Percentiles rank a stretch among this genome's conserved stretches.
Conservation (phyloP, 73 alveolate species). For the Breviolum minutum region DNA sequence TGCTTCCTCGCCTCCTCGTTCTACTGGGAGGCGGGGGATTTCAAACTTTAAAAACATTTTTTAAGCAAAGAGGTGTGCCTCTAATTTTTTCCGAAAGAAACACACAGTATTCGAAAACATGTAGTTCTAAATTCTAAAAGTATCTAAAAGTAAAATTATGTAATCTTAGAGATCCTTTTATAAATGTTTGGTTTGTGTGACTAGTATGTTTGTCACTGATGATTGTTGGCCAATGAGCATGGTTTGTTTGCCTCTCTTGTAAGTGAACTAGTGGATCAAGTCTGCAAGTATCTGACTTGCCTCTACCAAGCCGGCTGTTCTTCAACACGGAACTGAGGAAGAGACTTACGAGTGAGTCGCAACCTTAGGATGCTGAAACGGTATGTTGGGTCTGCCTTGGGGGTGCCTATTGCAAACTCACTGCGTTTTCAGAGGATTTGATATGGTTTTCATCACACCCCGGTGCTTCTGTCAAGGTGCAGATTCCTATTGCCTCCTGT, state of each 20-base stretch:
- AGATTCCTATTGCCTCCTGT: conserved; percentile 44
- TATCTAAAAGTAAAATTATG: too few species aligned
- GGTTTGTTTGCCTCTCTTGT: too few species aligned
- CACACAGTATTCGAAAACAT: too few species aligned
- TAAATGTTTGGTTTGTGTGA: too few species aligned
- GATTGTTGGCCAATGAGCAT: too few species aligned
- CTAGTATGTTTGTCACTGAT: too few species aligned
- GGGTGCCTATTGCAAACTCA: neutral
- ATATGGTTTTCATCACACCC: neutral
- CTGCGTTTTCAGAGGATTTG: neutral
- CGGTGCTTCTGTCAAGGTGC: conserved; percentile 9
- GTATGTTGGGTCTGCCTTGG: neutral
- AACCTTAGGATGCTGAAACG: neutral
- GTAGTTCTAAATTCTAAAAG: too few species aligned
- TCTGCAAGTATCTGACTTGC: too few species aligned
- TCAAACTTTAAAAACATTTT: neutral
- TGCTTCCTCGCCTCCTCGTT: conserved; percentile 29
- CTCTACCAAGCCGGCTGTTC: too few species aligned
- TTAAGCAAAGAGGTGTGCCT: neutral
- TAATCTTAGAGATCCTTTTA: too few species aligned
- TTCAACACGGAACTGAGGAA: neutral
- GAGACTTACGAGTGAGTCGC: conserved; percentile 12
- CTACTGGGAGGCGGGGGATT: conserved; percentile 62
- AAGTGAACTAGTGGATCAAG: too few species aligned
- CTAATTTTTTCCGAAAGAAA: too few species aligned